Percentiles rank a stretch among this genome's conserved stretches.
Evolutionary conservation across 192 early-diverging fungal genomes (phyloP).

Genomic region (Borealophlyctis nickersoniae): DNA sequence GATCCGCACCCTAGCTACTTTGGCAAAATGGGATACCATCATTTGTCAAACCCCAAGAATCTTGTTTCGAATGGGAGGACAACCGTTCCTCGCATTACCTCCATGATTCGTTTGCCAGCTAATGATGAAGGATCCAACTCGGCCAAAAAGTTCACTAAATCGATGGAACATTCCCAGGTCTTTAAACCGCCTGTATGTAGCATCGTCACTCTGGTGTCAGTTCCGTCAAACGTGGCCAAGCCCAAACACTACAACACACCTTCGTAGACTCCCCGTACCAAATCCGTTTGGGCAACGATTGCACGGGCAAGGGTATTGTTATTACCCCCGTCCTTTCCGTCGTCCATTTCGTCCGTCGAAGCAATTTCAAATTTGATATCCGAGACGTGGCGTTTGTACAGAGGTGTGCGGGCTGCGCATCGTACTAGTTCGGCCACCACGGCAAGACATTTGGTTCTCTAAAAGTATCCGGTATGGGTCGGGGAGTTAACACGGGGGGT

Average conservation of each 20-base stretch:
- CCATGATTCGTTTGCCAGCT: constrained; percentile 27
- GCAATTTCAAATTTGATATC: constrained; percentile 86
- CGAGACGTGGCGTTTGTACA: constrained; percentile 30
- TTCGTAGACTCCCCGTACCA: constrained; percentile 89
- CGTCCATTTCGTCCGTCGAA: constrained; percentile 61
- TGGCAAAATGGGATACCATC: constrained; percentile 7
- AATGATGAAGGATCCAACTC: constrained; percentile 6
- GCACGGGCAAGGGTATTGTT: constrained; percentile 2
- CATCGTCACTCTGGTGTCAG: background rate
- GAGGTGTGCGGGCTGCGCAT: background rate
- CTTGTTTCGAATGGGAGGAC: background rate
- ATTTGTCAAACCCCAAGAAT: background rate
- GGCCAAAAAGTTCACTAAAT: constrained; percentile 62
- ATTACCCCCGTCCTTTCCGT: background rate
- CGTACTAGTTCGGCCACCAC: background rate
- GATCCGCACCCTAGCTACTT: constrained; percentile 88
- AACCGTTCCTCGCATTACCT: constrained; percentile 7
- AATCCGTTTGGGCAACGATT: constrained; percentile 51
- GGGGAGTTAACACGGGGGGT: too few species aligned
- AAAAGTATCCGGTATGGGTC: too few species aligned
- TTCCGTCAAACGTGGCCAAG: background rate
- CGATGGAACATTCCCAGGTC: constrained; percentile 94
- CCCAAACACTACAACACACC: too few species aligned
- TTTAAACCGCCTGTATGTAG: constrained; percentile 68
- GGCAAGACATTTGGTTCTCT: too few species aligned